phyloP scores from a whole-genome alignment of 352 stramenopile species.

The Globisporangium carolinianum region DNA sequence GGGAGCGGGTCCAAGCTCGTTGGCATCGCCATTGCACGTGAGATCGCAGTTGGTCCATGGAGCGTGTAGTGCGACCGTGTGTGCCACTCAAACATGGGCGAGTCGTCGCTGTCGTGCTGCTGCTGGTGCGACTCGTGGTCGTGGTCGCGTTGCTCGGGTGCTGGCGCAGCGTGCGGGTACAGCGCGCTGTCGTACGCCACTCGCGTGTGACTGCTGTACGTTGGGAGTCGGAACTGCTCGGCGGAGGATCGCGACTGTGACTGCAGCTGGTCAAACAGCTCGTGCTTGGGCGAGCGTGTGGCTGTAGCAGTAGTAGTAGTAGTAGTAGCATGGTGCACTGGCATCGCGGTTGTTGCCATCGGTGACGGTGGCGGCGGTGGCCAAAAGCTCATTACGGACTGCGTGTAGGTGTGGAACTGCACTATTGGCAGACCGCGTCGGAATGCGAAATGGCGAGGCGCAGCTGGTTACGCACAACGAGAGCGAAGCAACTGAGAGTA shows the following conservation, averaged over 20 bases:
- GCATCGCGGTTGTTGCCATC: no score
- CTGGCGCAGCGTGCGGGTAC: neutral
- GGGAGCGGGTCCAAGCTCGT: slow-evolving; percentile 7
- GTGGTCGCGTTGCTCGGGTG: neutral
- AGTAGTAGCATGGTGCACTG: neutral
- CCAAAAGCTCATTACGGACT: slow-evolving; percentile 9
- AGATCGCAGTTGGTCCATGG: neutral
- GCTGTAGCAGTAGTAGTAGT: neutral
- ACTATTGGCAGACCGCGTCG: slow-evolving; percentile 3
- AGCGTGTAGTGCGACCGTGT: neutral
- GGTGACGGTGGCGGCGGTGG: neutral
- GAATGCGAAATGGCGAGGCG: slow-evolving; percentile 7
- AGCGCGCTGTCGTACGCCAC: neutral
- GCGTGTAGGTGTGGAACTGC: neutral
- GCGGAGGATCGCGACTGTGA: neutral
- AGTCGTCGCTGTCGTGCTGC: neutral
- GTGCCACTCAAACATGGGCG: neutral
- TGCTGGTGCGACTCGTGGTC: neutral
- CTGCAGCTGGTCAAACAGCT: neutral
- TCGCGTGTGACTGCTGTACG: neutral
- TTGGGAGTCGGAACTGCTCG: neutral
- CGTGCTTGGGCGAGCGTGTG: neutral
- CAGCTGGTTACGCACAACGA: slow-evolving; percentile 2
- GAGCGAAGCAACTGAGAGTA: no score
- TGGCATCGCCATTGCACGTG: neutral